Evolutionary conservation across 139 green algal species (phyloP), one percentile per base, ranked within the genome.

Genomic region (Chlamydomonas schloesseri): DNA sequence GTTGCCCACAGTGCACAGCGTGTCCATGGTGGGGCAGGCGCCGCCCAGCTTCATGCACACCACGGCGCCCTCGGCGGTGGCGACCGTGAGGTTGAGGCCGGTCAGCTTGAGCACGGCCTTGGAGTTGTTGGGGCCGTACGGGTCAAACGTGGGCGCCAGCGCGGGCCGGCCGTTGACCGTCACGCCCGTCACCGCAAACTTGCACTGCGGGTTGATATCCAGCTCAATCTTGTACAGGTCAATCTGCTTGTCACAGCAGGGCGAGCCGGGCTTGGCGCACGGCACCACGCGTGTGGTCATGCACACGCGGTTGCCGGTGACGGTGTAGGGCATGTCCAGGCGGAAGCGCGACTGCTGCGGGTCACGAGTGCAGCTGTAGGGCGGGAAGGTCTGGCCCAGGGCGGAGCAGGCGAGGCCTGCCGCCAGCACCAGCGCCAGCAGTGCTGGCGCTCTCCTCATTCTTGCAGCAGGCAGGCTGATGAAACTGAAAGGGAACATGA

Each of bases 161-260:
- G 50, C 71, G 46, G 46, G 34, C 31, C 28, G 11, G 14, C 73
- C 71, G 73, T 88, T 84, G 64, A 73, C 60, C 14, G 71, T 65
- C 2, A 82, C 70, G 11, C 28, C 47, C 3, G 42, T 64, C 5
- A 78, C 29, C 28, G 84, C 64, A n/a, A 29, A 37, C n/a, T 84
- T 74, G 78, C 78, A 84, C 31, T n/a, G 29, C 46, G 20, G 8
- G 20, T 60, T 53, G 10, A 89, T 77, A 8, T 73, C 68, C 31
- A 84, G 76, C 74, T 89, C 84, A 17, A 85, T 46, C 69, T 89
- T 86, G 75, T 82, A 67, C 47, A 89, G 50, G 69, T 89, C 74
- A 10, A 82, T 47, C 15, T 14, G 1, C 11, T 58, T 74, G 57
- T 47, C 69, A 47, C 53, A 75, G 73, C 60, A 83, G 46, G 55